Conservation (phyloP, 495 filamentous ascomycete species). For the Darksidea phi region DNA sequence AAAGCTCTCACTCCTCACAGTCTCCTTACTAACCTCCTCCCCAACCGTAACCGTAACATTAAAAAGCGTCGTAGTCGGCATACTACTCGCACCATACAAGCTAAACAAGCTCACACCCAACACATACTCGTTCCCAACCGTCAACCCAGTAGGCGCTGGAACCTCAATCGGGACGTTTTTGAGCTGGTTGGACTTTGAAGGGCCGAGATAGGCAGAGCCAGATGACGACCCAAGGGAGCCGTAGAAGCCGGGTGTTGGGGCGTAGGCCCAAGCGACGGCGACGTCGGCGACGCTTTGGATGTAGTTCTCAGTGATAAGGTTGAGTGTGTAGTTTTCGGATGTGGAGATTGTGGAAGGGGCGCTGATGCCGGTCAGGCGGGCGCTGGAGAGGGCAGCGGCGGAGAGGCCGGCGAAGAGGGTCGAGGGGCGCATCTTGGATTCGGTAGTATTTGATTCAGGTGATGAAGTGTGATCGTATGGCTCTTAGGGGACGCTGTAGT, state of each 20-base stretch:
- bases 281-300: conserved; percentile 36
- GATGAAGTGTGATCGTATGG: too few relatives aligned
- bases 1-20: conserved; percentile 7
- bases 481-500: too few relatives aligned
- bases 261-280: conserved; percentile 28
- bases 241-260: background rate
- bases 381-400: conserved; percentile 7
- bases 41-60: conserved; percentile 17
- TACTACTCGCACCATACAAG: conserved; percentile 10
- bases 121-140: background rate
- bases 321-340: conserved; percentile 20
- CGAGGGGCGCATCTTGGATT: conserved; percentile 5
- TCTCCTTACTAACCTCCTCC: background rate
- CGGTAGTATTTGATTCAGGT: too few relatives aligned
- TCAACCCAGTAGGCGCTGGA: background rate
- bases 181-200: conserved; percentile 19
- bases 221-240: conserved; percentile 11
- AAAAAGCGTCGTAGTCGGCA: conserved; percentile 6
- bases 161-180: conserved; percentile 3
- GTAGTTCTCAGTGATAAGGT: conserved; percentile 31
- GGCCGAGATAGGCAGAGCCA: conserved; percentile 22
- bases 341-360: conserved; percentile 18
- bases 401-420: conserved; percentile 4
- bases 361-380: conserved; percentile 26
- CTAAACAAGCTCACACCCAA: conserved; percentile 10